Evolutionary conservation across 768 basidiomycete genomes (phyloP), one percentile per base, ranked within the genome.

Genomic region (Nidula microcarpa): DNA sequence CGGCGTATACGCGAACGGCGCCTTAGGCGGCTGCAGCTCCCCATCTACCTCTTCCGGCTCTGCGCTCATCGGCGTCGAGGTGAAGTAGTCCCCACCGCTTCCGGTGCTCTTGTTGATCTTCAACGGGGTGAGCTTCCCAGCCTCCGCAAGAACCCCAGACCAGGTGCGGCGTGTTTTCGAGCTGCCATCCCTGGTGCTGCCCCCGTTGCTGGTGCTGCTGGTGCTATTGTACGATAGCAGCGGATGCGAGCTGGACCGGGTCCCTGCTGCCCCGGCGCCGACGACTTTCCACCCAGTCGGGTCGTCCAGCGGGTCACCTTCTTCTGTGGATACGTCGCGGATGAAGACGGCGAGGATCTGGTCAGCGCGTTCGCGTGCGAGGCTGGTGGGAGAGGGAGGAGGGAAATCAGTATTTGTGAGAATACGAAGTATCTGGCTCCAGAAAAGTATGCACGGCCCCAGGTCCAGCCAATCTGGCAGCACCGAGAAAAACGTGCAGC

Each of bases 331-430:
- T 11, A 86, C 89, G 60, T 96, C 90, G 17, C 96, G 81, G 43
- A 98, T 84, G 69, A 92, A 91, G 35, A 98, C 82, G 3, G 76
- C 92, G 4, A 86, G 70, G 36, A 98, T 78, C 62, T 91, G 89
- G 4, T 72, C 58, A 0, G 87, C 83, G 9, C 84, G 74, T 52
- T 91, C 85, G 14, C 72, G 67, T 0, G 96, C 93, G 14, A 96
- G 64, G 3, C 76, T 78, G 35, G 47, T 6, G 47, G 7, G n/a
- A 33, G 50, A 7, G 33, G 39, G 9, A 7, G 33, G 2, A 49
- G 33, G 37, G 35, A 13, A 33, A 23, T 23, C 23, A 23, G 23
- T 4, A 23, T 23, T 23, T 23, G 53, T 49, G 8, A 10, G 33
- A 14, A 37, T 8, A 13, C 5, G 35, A 53, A 33, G 18, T 2